A percentile compares a stretch with the other conserved stretches of the same genome.
These are phyloP conservation scores for Brassica napus DNA, from an alignment of 345 rosid genomes.

Conservation along the genomic window DNA sequence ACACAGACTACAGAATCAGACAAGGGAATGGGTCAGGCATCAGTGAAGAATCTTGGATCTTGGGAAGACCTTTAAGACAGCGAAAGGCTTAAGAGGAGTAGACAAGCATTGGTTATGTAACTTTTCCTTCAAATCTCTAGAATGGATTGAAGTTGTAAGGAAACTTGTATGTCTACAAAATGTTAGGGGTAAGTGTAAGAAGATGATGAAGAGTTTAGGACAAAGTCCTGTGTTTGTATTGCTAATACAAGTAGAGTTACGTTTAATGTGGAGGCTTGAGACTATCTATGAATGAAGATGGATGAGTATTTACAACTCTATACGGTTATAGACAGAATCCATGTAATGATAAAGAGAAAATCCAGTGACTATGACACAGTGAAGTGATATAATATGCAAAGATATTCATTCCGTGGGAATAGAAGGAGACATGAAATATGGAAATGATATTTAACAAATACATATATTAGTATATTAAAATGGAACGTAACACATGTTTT, in stretches of 20 bases:
- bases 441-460: not conserved
- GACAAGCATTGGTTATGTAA: not conserved
- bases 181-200: constrained; percentile 9
- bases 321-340: not conserved
- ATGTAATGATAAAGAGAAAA: not conserved
- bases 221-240: constrained; percentile 18
- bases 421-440: not conserved
- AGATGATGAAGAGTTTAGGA: constrained; percentile 13
- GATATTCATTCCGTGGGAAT: not conserved
- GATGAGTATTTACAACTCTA: not conserved
- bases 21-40: constrained; percentile 21
- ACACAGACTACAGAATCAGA: constrained; percentile 6
- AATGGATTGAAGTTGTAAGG: not conserved
- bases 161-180: not conserved
- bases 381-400: not conserved
- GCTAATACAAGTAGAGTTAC: not conserved
- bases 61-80: constrained; percentile 15
- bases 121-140: not conserved
- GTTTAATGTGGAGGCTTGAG: not conserved
- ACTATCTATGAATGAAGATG: not conserved
- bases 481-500: not conserved
- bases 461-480: not conserved
- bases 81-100: constrained; percentile 5
- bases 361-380: not conserved
- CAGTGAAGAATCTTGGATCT: constrained; percentile 25